Base-by-base conservation (phyloP, 1,284 basidiomycete species). In the Ustilago trichophora region DNA sequence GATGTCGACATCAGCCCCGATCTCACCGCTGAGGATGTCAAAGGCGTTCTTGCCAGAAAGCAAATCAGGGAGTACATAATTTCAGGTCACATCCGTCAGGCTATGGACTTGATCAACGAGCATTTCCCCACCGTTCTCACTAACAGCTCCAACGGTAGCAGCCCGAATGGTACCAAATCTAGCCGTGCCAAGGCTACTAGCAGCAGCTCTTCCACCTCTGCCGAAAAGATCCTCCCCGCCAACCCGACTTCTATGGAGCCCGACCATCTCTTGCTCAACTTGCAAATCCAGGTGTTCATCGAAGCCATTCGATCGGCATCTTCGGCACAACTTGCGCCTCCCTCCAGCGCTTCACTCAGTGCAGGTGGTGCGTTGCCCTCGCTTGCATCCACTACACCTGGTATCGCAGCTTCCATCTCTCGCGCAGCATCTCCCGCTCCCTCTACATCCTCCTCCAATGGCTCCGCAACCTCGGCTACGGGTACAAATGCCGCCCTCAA, bases 281-380 rank as follows among this genome's bases (percentile, higher is more conserved):
- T 94, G 41, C 90, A 89, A 68, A 90, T 93, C 31, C 87, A 90
- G 38, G 86, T 87, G 0, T 93, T 93, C 82, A 88, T 91, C 71
- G 92, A 94, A 80, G 85, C 88, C 8, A 88, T 90, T 63, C 88
- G 92, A 27, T 88, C 89, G 0, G 69, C 68, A 2, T 69, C 69
- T 50, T 57, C 15, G 43, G 59, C 8, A 32, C 47, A n/a, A 16
- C 44, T 35, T 7, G 6, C 49, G n/a, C 36, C 37, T n/a, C 24
- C 42, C 6, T n/a, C 33, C 13, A 54, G 52, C 12, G 24, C 60
- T 2, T 26, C 25, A 15, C 32, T 42, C 10, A 56, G 56, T 3
- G 41, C 51, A n/a, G n/a, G n/a, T n/a, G n/a, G n/a, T 22, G 35
- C 43, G 9, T 44, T 75, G 13, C 67, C 66, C 2, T 37, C 49